A percentile compares a stretch with the other conserved stretches of the same genome.
These are phyloP conservation scores for Pythium insidiosum DNA, from an alignment of 352 stramenopile species.

Conservation along the genomic window DNA sequence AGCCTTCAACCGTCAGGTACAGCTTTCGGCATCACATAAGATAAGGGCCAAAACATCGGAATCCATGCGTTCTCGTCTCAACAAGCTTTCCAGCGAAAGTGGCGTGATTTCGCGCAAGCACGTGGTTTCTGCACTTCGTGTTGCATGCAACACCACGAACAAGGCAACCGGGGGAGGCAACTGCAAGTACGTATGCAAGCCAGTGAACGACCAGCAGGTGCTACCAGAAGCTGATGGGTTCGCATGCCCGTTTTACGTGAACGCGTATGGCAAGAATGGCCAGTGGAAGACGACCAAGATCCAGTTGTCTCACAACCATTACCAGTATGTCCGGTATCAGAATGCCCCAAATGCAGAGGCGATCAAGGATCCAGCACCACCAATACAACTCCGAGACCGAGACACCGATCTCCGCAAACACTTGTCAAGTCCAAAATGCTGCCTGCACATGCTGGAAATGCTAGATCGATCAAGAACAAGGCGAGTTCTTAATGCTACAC, in stretches of 20 bases:
- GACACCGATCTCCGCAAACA: background rate
- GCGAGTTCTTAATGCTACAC: too few relatives aligned
- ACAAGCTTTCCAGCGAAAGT: too few relatives aligned
- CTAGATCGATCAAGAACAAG: too few relatives aligned
- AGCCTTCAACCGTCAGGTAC: too few relatives aligned
- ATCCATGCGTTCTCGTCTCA: too few relatives aligned
- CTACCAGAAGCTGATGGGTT: background rate
- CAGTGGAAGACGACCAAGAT: conserved; percentile 5
- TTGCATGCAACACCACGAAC: background rate
- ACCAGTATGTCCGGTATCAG: background rate
- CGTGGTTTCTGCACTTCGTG: too few relatives aligned
- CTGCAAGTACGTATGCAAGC: conserved; percentile 7
- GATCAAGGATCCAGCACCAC: too few relatives aligned
- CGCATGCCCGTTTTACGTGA: conserved; percentile 7
- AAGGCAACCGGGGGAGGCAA: background rate
- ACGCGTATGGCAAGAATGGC: background rate
- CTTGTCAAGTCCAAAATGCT: too few relatives aligned
- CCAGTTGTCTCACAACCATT: conserved; percentile 1
- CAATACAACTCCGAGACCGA: background rate
- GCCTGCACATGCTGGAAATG: too few relatives aligned
- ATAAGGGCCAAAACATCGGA: too few relatives aligned
- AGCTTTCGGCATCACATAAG: too few relatives aligned
- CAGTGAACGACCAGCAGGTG: conserved; percentile 2
- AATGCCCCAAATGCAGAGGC: background rate
- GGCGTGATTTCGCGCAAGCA: too few relatives aligned